These are phyloP conservation scores for Jaapia argillacea DNA, from an alignment of 768 basidiomycete genomes.

Conservation along the genomic window DNA sequence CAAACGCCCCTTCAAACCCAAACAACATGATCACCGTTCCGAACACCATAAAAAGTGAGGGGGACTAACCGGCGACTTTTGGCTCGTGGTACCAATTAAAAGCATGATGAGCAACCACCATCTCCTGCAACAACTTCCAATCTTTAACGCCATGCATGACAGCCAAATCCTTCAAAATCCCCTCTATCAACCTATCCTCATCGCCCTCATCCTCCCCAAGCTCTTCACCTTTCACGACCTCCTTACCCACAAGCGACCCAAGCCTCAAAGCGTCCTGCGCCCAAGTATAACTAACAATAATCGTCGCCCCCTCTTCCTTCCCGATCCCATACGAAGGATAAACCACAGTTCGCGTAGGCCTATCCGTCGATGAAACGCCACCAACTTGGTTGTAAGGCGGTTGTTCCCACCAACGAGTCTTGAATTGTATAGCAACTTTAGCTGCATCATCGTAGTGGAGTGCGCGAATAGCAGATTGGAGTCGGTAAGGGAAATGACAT, in stretches of 20 bases:
- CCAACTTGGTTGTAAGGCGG: slow-evolving; percentile 21
- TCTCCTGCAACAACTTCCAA: neutral
- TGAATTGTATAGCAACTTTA: slow-evolving; percentile 28
- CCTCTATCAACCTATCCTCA: slow-evolving; percentile 18
- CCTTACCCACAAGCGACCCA: slow-evolving; percentile 20
- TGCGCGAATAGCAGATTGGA: slow-evolving; percentile 22
- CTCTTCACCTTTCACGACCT: too few species aligned
- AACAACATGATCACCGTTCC: neutral
- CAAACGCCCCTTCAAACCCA: neutral
- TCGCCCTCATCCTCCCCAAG: slow-evolving; percentile 5
- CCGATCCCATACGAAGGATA: slow-evolving; percentile 29
- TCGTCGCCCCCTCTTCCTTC: slow-evolving; percentile 13
- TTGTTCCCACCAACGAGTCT: slow-evolving; percentile 22
- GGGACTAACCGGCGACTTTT: neutral
- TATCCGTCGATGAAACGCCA: slow-evolving; percentile 25
- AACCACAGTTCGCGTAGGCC: slow-evolving; percentile 28
- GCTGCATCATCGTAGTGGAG: slow-evolving; percentile 22
- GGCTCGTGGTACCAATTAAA: neutral
- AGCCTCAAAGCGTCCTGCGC: slow-evolving; percentile 27
- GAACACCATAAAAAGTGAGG: neutral
- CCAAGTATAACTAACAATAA: slow-evolving; percentile 34
- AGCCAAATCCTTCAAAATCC: slow-evolving; percentile 21
- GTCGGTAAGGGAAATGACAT: slow-evolving; percentile 16
- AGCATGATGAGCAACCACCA: neutral
- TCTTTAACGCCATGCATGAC: slow-evolving; percentile 18